Base-by-base conservation (phyloP, 345 rosid genomes). In the Brassica nigra region DNA sequence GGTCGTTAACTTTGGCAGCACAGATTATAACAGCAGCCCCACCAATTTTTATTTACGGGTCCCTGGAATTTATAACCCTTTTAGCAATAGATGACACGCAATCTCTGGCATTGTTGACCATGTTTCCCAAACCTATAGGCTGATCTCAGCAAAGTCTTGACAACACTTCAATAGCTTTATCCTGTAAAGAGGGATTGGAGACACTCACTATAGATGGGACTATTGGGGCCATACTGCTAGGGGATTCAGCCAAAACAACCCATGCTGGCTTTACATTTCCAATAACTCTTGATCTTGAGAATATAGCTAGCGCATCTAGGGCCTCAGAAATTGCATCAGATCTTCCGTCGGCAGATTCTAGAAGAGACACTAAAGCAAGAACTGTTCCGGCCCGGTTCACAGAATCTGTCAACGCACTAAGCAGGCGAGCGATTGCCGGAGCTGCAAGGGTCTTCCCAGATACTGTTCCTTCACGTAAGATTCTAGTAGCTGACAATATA, bases 401-500 rank as follows among this genome's bases (percentile, higher is more conserved):
- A 86, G 88, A 88, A 78, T 96, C 99, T 83, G 92, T 88, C 68
- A 96, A 83, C 14, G 87, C 81, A 80, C 88, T 89, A 47, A 96
- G 95, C 74, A 91, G 87, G 39, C 99, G 91, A 54, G 94, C 87
- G 76, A 96, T 90, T 76, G 98, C 97, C 63, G 99, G 97, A 75
- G 99, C 98, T 67, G 97, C 99, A 83, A 85, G 97, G 70, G 92
- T 90, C 91, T 89, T 92, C 55, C 98, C 98, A 75, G 92, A 80
- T 79, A 90, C 84, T 15, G 97, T 85, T 76, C 98, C 98, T 86
- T 96, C 99, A 74, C 85, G 90, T 86, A 96, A 84, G 78, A 96
- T 87, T 83, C 94, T 89, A 62, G 99, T 93, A 62, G 97, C 93
- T 49, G 98, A 94, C 84, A 92, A 76, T 76, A 93, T 87, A 78